Evolutionary conservation across 1,284 basidiomycete genomes (phyloP), one percentile per base, ranked within the genome.

Genomic region (Ganoderma resinaceum): DNA sequence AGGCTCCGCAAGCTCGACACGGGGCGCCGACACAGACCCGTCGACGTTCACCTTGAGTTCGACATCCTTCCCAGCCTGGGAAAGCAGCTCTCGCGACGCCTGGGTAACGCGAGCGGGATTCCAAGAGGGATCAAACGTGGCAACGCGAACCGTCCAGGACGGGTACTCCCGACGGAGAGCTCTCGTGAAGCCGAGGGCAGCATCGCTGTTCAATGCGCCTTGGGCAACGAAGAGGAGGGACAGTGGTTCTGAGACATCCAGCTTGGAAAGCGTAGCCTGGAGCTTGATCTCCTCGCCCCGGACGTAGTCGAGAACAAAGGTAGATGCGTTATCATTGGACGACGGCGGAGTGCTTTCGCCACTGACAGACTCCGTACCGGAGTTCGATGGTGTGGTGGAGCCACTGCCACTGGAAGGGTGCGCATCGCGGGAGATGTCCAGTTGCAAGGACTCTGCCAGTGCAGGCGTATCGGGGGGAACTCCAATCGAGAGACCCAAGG

Each of bases 161-260:
- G 33, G 67, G 37, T 63, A 74, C 58, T 76, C 74, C 43, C 66
- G 70, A 9, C 73, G 66, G 9, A 76, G 63, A 0, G 73, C 65
- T 37, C 72, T 52, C 2, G 67, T 71, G 52, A 76, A 72, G 3
- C 74, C 74, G 6, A 67, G 40, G 2, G 67, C 65, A 46, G 73
- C 69, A 26, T 74, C 72, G 14, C 73, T 70, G 55, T 73, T 59
- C 20, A 69, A 43, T 12, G 70, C 73, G 2, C 26, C 61, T 7
- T 67, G 40, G 12, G 72, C 72, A 18, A 66, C 31, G 55, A 76
- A 68, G 69, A 72, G 69, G 14, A 76, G 33, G 5, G 68, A 62
- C 8, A 61, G 58, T 0, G 60, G 29, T 1, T 62, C n/a, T 2
- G 69, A 66, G 16, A 69, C 52, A 37, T 74, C 72, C n/a, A 72